Percentiles rank a stretch among this genome's conserved stretches.
Conservation (phyloP, 768 basidiomycete genomes). For the Boletus rubescentipes region DNA sequence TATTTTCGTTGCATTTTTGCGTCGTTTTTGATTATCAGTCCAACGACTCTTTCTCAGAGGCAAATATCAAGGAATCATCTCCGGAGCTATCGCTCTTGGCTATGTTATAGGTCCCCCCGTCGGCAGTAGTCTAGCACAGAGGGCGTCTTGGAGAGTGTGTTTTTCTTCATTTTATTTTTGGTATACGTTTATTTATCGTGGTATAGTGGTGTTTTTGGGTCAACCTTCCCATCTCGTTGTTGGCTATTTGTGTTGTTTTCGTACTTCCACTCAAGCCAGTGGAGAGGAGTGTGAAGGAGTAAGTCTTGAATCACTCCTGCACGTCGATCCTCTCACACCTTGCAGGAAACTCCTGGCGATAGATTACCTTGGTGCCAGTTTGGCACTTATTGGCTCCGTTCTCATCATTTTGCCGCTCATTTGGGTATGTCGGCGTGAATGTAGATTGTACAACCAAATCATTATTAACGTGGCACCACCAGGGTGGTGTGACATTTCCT, state of each 20-base stretch:
- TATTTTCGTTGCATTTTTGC: constrained; percentile 21
- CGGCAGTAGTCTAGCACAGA: constrained; percentile 63
- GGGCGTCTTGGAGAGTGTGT: constrained; percentile 60
- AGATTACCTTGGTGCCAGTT: constrained; percentile 59
- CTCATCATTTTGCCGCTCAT: constrained; percentile 69
- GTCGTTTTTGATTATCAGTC: neutral
- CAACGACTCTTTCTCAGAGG: constrained; percentile 40
- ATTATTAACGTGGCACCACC: constrained; percentile 1
- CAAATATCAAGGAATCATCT: constrained; percentile 77
- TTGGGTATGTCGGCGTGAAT: constrained; percentile 56
- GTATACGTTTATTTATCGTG: neutral
- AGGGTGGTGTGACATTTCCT: constrained; percentile 73
- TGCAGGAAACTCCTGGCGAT: constrained; percentile 62
- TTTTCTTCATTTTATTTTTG: neutral
- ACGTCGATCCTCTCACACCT: neutral
- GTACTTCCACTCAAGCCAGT: constrained; percentile 71
- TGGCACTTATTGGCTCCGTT: constrained; percentile 61
- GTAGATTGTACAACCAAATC: neutral
- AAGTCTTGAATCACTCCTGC: neutral
- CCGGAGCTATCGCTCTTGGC: constrained; percentile 52
- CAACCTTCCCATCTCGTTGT: constrained; percentile 57
- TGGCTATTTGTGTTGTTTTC: constrained; percentile 57
- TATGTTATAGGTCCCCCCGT: constrained; percentile 68
- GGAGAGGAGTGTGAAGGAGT: constrained; percentile 56
- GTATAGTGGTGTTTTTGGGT: constrained; percentile 75